Base-by-base conservation (phyloP, 2,329 filamentous ascomycete species). In the Fonsecaea multimorphosa region DNA sequence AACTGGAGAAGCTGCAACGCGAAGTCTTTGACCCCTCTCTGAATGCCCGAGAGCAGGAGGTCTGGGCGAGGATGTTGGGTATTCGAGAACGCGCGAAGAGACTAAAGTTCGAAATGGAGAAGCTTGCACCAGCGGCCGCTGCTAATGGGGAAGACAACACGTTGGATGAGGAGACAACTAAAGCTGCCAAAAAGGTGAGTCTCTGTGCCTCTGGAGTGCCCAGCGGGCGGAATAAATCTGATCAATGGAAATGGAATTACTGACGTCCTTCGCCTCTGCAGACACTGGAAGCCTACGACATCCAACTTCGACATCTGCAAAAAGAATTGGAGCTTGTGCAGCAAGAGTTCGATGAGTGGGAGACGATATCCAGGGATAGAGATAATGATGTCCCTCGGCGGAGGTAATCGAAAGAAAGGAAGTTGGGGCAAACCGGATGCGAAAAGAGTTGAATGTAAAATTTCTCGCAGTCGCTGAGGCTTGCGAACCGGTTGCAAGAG, bases 1-100 rank as follows among this genome's bases (percentile, higher is more conserved):
- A 87, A 73, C 78, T 89, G 55, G 72, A 82, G n/a, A 80, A 81
- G 64, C 77, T 89, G 56, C 85, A 88, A 74, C 82, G 82, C 59
- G 80, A 81, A 57, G 84, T 87, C 1, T 85, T 86, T 58, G 87
- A 89, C 71, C 86, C 87, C 0, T 82, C 83, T 4, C 79, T 89
- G 54, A 82, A 81, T 52, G 87, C 86, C 3, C 78, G 86, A 24
- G 84, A 85, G 65, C 87, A 89, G 74, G 87, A 89, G 75, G 86
- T 89, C 63, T 89, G 87, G 87, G 87, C 87, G 32, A 79, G 87
- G 44, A 88, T 89, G 86, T 81, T 88, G 55, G 83, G 84, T 7
- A 82, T 89, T 60, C 79, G 86, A 62, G 86, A 88, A 72, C 79
- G 86, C 61, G 84, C 85, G 54, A 83, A 83, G 71, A 82, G 84